Evolutionary conservation across 208 protist species (phyloP), one percentile per base, ranked within the genome.

Genomic region (Wallacemonas collosoma): DNA sequence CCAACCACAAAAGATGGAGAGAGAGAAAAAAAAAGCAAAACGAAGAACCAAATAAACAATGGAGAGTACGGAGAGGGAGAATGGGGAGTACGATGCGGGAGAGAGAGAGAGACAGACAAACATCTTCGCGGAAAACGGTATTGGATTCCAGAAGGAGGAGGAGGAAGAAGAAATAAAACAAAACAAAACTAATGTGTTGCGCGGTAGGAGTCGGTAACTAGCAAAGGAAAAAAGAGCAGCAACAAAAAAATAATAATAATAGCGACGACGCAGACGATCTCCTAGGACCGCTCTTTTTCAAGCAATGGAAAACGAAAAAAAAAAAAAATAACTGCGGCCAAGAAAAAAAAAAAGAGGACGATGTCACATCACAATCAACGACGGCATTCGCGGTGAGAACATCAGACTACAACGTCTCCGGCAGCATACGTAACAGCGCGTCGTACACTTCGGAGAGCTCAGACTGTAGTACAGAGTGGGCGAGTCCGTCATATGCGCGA

Each of bases 401-500:
- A 26, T 0, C 11, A 8, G n/a, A 1, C 43, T 56, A 73, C 36
- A 71, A 73, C 38, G 38, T 8, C 26, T 4, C 36, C 36, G 57
- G 57, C 57, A 63, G 15, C n/a, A 63, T 39, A 63, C 57, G 57
- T 4, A 38, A 5, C 15, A 63, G 14, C 5, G 44, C 15, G 26
- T 38, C 5, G 36, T n/a, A 7, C 4, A 63, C 57, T n/a, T 63
- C 35, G 9, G 6, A 4, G 36, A 63, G 3, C 57, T 63, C 57
- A 8, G 15, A n/a, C 50, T 45, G 26, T 14, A 17, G n/a, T 4
- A 71, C 1, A 14, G 17, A 0, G 35, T 58, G 48, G 17, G 4
- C 7, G 50, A 60, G 15, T 3, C 8, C 95, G 74, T 81, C 62
- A 78, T 95, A 97, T 65, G 79, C 77, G 51, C 85, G 74, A 12